Conservation (phyloP, 129 eudicot genomes). For the Tagetes patula region DNA sequence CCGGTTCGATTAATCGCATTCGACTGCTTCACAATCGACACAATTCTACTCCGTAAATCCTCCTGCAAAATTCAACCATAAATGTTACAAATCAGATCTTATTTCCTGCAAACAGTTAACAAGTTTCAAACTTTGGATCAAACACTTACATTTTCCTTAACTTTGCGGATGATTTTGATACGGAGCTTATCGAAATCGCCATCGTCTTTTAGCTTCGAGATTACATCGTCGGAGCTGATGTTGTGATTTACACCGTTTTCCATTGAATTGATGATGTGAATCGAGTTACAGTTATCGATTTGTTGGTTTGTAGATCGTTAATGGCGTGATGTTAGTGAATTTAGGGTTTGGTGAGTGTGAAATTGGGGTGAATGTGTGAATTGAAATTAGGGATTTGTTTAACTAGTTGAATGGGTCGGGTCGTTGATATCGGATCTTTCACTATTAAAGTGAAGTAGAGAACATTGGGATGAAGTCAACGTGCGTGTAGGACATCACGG, state of each 20-base stretch:
- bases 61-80: slow-evolving; percentile 44
- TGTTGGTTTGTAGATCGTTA: background rate
- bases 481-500: too few species aligned
- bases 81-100: too few species aligned
- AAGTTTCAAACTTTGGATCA: background rate
- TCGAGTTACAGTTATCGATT: background rate
- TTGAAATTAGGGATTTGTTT: background rate
- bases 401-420: background rate
- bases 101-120: background rate
- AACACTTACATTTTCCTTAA: slow-evolving; percentile 63
- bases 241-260: slow-evolving; percentile 40
- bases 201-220: slow-evolving; percentile 85
- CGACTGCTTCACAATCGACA: slow-evolving; percentile 65
- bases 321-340: background rate
- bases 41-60: slow-evolving; percentile 63
- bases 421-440: background rate
- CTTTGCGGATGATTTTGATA: slow-evolving; percentile 65
- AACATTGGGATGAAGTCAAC: too few species aligned
- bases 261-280: slow-evolving; percentile 22
- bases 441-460: too few species aligned
- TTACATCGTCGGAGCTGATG: slow-evolving; percentile 56
- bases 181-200: slow-evolving; percentile 95
- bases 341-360: background rate
- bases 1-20: slow-evolving; percentile 74
- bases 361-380: slow-evolving; percentile 3